Evolutionary conservation across 2,329 filamentous ascomycete genomes (phyloP), one percentile per base, ranked within the genome.

Genomic region (Colletotrichum neosansevieriae): DNA sequence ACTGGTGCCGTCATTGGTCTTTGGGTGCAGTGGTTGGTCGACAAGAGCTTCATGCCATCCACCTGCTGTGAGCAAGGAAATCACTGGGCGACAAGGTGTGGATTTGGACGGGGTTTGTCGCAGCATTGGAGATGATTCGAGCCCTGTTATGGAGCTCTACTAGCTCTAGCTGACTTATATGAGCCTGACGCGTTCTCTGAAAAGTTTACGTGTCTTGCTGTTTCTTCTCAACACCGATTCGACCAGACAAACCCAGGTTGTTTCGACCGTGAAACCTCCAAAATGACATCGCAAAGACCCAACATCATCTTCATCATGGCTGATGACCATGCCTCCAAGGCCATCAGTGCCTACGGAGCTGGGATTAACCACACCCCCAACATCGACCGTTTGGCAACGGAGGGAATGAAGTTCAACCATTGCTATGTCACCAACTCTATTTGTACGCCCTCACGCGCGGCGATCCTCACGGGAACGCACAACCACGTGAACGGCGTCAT

Each of bases 381-480:
- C 70, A 76, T 87, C 19, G 84, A 86, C 71, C 79, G 84, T 0
- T 71, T 86, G 4, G 84, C 84, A 0, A 76, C 73, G 0, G 83
- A 86, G 65, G 84, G 84, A 15, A 84, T 86, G 81, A 74, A 74
- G 10, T 85, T 86, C 73, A 82, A 85, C 70, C 84, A 86, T 70
- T 86, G 83, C 73, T 86, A 86, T 69, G 84, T 86, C 9, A 86
- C 84, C 21, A 86, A 86, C 72, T 80, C 77, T 19, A 86, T 86
- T 58, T 86, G 84, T 72, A 86, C 84, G 2, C 84, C 85, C 0
- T 85, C 82, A 2, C 79, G 84, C 7, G 85, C 84, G 0, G 78
- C 83, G 3, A 85, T 87, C 56, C 71, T 86, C 6, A 83, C 79
- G 0, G 84, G 84, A 7, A 85, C 81, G 0, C 80, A 86, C 70